Base-by-base conservation (phyloP, 495 filamentous ascomycete species). In the Paragyromitra xinjiangensis region DNA sequence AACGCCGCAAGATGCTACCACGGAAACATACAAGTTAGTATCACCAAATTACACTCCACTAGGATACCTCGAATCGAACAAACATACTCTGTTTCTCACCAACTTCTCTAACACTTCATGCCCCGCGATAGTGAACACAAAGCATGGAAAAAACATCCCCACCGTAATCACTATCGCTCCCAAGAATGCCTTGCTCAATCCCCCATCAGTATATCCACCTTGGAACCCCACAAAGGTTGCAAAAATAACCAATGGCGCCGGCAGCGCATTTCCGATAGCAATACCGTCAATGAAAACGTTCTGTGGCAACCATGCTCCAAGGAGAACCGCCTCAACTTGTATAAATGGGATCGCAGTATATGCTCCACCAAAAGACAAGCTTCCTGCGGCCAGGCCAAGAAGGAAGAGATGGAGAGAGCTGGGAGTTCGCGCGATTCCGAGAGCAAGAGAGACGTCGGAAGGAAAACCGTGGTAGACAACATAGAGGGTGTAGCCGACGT, bases 271-370 rank as follows among this genome's bases (percentile, higher is more conserved):
- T n/a, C 81, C 83, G 56, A 84, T 84, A 0, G 83, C 83, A 55
- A 85, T 83, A 42, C 83, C 81, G 66, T 84, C 83, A 9, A 85
- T 83, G 56, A 84, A 85, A 12, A 83, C 81, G 69, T 78, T 79
- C 61, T 82, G 81, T 11, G 81, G 67, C 16, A 85, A 58, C 83
- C 83, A 85, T 8, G 37, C 82, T 26, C 84, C 84, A 44, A 82
- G 82, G 9, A 84, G 48, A 26, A 85, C 83, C 22, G 83, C 83
- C 61, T 85, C 83, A n/a, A 83, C 82, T 65, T 85, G 83, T 1
- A 85, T 64, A 73, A 84, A 83, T n/a, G 83, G 82, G 26, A 85
- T 83, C 1, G 83, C 82, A 45, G 83, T 84, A 42, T 84, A 85
- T 22, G 83, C 82, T 29, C 83, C 83, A 12, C 83, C 83, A 56